phyloP scores from a whole-genome alignment of 1,284 basidiomycete genomes.

The Golubevia pallescens region DNA sequence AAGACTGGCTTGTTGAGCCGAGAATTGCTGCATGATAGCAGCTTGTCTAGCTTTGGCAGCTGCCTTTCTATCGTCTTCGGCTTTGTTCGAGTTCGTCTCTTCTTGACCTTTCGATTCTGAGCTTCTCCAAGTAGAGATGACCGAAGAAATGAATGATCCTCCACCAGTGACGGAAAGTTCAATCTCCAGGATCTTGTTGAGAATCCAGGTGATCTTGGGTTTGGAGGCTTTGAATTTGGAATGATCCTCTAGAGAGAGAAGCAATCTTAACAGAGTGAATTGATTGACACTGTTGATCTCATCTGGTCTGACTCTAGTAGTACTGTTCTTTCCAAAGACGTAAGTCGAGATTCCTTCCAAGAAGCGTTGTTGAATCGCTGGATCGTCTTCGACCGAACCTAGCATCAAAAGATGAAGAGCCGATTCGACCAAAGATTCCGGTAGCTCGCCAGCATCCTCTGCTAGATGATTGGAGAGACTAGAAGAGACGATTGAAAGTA shows the following conservation, averaged over 20 bases:
- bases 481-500: conserved; percentile 69
- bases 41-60: conserved; percentile 56
- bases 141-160: not conserved
- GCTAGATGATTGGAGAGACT: conserved; percentile 69
- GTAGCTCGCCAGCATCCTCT: conserved; percentile 18
- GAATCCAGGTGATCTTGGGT: conserved; percentile 38
- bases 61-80: conserved; percentile 36
- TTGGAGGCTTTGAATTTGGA: conserved; percentile 41
- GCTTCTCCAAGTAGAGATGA: not conserved
- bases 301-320: not conserved
- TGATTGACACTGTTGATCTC: not conserved
- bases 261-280: conserved; percentile 27
- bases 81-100: conserved; percentile 13
- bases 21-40: conserved; percentile 61
- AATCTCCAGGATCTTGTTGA: conserved; percentile 26
- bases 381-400: conserved; percentile 74
- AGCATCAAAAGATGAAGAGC: conserved; percentile 84
- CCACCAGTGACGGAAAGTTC: not conserved
- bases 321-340: not conserved
- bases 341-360: not conserved
- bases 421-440: conserved; percentile 86
- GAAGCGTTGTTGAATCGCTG: not conserved
- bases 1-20: conserved; percentile 55
- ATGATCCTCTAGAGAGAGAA: conserved; percentile 28
- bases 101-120: conserved; percentile 11